Evolutionary conservation across 768 basidiomycete species (phyloP).

Genomic region (Auriculariales sp.): DNA sequence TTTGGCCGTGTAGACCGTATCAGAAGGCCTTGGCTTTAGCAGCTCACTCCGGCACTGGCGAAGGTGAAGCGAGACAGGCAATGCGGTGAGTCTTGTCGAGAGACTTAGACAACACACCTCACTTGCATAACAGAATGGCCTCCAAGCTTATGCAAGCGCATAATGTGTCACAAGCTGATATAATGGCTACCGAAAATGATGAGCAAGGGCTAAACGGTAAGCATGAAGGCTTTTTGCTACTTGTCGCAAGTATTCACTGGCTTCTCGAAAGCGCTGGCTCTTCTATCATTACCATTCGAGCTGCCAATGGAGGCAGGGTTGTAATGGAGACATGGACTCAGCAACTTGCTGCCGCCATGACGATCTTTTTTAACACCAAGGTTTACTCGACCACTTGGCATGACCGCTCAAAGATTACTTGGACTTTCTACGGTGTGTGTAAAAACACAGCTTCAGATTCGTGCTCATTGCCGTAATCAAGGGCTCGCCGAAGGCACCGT

Average conservation of each 20-base stretch:
- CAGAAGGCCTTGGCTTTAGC: slow-evolving; percentile 3
- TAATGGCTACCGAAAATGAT: slow-evolving; percentile 2
- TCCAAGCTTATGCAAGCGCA: not conserved
- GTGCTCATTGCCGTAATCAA: too few relatives aligned
- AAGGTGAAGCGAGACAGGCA: slow-evolving; percentile 1
- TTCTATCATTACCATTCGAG: not conserved
- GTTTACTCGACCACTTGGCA: not conserved
- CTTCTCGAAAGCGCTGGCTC: not conserved
- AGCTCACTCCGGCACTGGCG: slow-evolving; percentile 3
- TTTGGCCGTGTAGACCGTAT: not conserved
- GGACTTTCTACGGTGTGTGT: not conserved
- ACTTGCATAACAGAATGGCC: not conserved
- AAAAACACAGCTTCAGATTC: too few relatives aligned
- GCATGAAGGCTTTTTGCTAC: too few relatives aligned
- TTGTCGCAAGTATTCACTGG: too few relatives aligned
- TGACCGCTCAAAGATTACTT: not conserved
- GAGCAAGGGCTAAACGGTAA: slow-evolving; percentile 4
- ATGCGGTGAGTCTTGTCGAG: not conserved
- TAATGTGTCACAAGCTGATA: slow-evolving; percentile 3
- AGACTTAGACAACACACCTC: not conserved
- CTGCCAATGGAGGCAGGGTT: not conserved
- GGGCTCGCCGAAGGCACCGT: not conserved
- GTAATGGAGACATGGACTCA: not conserved
- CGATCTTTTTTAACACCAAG: not conserved
- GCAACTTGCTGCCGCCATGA: not conserved